These are phyloP conservation scores for Nymphaea thermarum DNA, from an alignment of 164 flowering plant genomes.

Conservation along the genomic window DNA sequence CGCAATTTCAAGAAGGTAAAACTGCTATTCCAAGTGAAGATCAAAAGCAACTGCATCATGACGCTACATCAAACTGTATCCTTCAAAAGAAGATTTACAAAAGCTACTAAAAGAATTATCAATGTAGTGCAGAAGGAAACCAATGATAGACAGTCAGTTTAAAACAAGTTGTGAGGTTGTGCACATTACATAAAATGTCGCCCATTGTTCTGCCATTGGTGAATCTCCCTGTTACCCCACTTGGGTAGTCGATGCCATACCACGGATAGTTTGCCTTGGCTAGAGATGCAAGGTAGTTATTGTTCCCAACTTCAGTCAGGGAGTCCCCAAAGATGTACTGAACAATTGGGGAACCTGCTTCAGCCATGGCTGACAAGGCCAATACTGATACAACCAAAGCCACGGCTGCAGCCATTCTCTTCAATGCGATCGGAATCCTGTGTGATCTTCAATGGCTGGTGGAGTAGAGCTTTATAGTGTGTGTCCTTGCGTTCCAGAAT, in stretches of 20 bases:
- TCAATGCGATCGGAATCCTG: neutral
- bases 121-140: neutral
- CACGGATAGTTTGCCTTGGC: constrained; percentile 58
- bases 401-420: neutral
- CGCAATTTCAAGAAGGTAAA: no score
- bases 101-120: neutral
- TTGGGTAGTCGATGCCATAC: constrained; percentile 55
- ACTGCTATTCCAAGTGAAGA: no score
- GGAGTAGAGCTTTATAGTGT: neutral
- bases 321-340: constrained; percentile 64
- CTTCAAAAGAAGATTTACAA: neutral
- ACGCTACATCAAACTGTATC: no score
- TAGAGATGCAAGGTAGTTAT: constrained; percentile 50
- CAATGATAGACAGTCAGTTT: no score
- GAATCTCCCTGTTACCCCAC: constrained; percentile 65
- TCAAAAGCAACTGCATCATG: no score
- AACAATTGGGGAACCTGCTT: constrained; percentile 22
- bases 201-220: constrained; percentile 71
- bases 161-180: neutral
- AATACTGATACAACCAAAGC: neutral
- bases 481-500: neutral
- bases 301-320: constrained; percentile 75
- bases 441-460: neutral
- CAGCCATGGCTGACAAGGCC: neutral
- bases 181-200: constrained; percentile 42